Percentiles rank a stretch among this genome's conserved stretches.
These are phyloP conservation scores for Vigna trinervia DNA, from an alignment of 306 rosid species.

Conservation along the genomic window DNA sequence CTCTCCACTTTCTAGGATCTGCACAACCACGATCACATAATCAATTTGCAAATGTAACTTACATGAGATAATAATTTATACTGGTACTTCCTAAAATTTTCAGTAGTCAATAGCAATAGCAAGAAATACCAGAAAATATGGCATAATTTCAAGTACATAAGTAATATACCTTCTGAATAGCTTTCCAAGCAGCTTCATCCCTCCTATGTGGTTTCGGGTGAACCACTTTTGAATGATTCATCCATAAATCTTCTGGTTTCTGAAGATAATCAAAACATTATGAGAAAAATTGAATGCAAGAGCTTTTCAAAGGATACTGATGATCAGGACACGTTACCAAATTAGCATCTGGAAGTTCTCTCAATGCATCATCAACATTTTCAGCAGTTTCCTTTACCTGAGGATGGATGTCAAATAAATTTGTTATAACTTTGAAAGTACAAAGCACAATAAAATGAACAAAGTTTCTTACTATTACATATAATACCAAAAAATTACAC, in stretches of 20 bases:
- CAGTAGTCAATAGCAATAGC: neutral
- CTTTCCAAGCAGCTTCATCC: constrained; percentile 74
- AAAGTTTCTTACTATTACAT: neutral
- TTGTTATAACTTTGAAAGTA: constrained; percentile 25
- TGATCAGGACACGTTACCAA: constrained; percentile 55
- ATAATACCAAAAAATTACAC: constrained; percentile 2
- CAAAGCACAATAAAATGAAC: constrained; percentile 27
- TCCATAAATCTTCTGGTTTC: constrained; percentile 98
- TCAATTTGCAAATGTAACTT: constrained; percentile 27
- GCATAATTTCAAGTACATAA: constrained; percentile 9
- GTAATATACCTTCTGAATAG: constrained; percentile 72
- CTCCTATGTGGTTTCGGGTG: constrained; percentile 94
- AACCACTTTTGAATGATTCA: constrained; percentile 84
- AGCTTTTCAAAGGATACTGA: constrained; percentile 26
- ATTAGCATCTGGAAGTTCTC: constrained; percentile 97
- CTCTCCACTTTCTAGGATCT: constrained; percentile 83
- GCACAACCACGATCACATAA: constrained; percentile 51
- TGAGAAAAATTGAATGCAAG: constrained; percentile 38
- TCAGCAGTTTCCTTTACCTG: constrained; percentile 89
- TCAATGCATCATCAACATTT: constrained; percentile 85
- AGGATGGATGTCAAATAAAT: constrained; percentile 30
- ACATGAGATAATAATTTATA: neutral
- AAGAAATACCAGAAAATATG: constrained; percentile 3
- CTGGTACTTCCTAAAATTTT: constrained; percentile 25
- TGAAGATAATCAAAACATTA: constrained; percentile 48